Evolutionary conservation across 768 basidiomycete species (phyloP).

Genomic region (Baorangia bicolor): DNA sequence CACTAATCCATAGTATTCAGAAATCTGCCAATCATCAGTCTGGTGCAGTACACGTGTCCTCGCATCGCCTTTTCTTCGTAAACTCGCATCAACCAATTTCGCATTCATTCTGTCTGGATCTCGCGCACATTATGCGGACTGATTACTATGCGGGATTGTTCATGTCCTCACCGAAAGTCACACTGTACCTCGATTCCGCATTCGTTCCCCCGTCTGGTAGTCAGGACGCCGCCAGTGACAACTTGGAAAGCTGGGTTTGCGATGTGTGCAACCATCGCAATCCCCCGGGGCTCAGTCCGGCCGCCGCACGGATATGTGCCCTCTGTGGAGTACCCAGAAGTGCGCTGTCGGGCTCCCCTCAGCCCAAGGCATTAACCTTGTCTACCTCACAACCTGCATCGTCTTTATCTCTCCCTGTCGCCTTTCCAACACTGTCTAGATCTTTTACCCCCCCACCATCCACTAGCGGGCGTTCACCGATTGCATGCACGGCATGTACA

Average conservation of each 20-base stretch:
- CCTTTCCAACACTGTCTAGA: conserved; percentile 18
- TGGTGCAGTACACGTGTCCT: conserved; percentile 71
- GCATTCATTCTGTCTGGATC: conserved; percentile 66
- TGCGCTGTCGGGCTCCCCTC: conserved; percentile 30
- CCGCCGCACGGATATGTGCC: conserved; percentile 65
- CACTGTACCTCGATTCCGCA: conserved; percentile 57
- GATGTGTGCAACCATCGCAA: conserved; percentile 87
- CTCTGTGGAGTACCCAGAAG: conserved; percentile 79
- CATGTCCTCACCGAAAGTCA: conserved; percentile 86
- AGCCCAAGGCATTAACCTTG: conserved; percentile 33
- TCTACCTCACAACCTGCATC: conserved; percentile 41
- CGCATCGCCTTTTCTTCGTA: conserved; percentile 84
- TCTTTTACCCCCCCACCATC: conserved; percentile 22
- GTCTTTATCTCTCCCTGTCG: conserved; percentile 32
- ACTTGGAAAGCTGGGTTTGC: conserved; percentile 73
- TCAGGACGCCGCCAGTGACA: conserved; percentile 33
- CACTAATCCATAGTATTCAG: conserved; percentile 57
- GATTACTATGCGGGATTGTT: conserved; percentile 91
- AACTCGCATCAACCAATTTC: conserved; percentile 47
- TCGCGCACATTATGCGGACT: conserved; percentile 67
- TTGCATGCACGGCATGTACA: conserved; percentile 85
- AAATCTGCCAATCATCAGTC: conserved; percentile 79
- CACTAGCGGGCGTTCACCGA: conserved; percentile 30
- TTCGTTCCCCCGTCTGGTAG: conserved; percentile 22
- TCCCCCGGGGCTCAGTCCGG: conserved; percentile 69